Evolutionary conservation across 1,284 basidiomycete genomes (phyloP).

Genomic region (Trichosporon coremiiforme): DNA sequence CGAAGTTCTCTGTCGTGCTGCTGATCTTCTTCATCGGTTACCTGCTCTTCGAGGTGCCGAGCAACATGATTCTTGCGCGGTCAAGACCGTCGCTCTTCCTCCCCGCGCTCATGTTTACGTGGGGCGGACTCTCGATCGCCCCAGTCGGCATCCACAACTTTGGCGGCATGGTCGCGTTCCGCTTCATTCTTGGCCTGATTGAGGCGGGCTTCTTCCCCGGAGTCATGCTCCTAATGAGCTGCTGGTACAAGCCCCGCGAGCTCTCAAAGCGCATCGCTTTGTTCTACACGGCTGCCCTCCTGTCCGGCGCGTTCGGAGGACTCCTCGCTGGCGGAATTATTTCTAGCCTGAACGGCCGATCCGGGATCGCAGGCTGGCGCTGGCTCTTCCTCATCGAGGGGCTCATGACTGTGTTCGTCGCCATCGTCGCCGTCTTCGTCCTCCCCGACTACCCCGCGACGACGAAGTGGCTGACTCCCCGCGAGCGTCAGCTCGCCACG

Average conservation of each 20-base stretch:
- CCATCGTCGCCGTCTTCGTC: slow-evolving; percentile 49
- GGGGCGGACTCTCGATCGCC: slow-evolving; percentile 36
- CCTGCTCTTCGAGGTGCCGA: slow-evolving; percentile 53
- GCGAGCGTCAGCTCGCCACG: slow-evolving; percentile 39
- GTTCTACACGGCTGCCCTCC: slow-evolving; percentile 34
- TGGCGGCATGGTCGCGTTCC: slow-evolving; percentile 34
- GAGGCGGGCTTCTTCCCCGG: slow-evolving; percentile 51
- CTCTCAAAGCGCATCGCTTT: slow-evolving; percentile 44
- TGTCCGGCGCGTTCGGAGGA: slow-evolving; percentile 52
- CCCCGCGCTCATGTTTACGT: slow-evolving; percentile 37
- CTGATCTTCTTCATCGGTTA: slow-evolving; percentile 54
- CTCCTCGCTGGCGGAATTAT: slow-evolving; percentile 51
- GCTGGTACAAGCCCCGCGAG: slow-evolving; percentile 54
- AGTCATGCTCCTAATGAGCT: slow-evolving; percentile 48
- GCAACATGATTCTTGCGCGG: slow-evolving; percentile 47
- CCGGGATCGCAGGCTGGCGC: slow-evolving; percentile 43
- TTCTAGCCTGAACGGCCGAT: slow-evolving; percentile 40
- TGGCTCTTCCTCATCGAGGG: slow-evolving; percentile 56
- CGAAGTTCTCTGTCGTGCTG: slow-evolving; percentile 51
- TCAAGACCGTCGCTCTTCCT: slow-evolving; percentile 33
- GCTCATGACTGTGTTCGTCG: slow-evolving; percentile 46
- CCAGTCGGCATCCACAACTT: slow-evolving; percentile 31
- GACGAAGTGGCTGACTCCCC: slow-evolving; percentile 47
- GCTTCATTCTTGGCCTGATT: slow-evolving; percentile 38
- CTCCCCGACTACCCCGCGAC: slow-evolving; percentile 53